Conservation (phyloP, 2,329 filamentous ascomycete genomes). For the Lachnellula arida region DNA sequence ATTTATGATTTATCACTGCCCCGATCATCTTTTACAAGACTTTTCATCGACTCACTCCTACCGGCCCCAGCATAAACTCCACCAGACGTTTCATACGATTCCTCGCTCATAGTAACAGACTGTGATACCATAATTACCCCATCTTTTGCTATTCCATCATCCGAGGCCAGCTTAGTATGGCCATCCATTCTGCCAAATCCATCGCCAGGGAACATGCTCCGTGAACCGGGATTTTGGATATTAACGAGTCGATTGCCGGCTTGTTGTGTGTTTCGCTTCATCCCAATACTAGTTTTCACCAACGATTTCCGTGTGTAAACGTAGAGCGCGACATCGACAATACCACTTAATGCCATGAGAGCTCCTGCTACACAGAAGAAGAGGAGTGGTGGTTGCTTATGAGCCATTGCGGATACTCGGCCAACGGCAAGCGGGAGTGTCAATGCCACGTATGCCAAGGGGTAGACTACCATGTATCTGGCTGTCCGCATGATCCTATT, state of each 20-base stretch:
- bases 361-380: conserved; percentile 20
- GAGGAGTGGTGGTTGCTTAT: conserved; percentile 16
- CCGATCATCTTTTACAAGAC: not conserved
- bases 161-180: not conserved
- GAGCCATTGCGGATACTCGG: conserved; percentile 45
- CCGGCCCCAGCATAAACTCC: not conserved
- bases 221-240: not conserved
- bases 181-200: no score
- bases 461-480: conserved; percentile 48
- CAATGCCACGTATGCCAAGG: conserved; percentile 45
- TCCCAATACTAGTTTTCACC: conserved; percentile 7
- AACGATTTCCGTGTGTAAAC: conserved; percentile 24
- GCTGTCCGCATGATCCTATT: conserved; percentile 34
- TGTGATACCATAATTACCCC: not conserved
- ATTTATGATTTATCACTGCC: not conserved
- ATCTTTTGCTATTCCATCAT: not conserved
- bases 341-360: conserved; percentile 23
- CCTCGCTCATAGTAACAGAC: not conserved
- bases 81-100: not conserved
- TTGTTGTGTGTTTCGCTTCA: not conserved
- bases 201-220: not conserved
- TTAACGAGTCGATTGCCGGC: not conserved
- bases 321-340: conserved; percentile 24
- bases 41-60: not conserved
- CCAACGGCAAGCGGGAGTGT: conserved; percentile 47